Evolutionary conservation across 2,329 filamentous ascomycete genomes (phyloP).

Genomic region (Nemania abortiva): DNA sequence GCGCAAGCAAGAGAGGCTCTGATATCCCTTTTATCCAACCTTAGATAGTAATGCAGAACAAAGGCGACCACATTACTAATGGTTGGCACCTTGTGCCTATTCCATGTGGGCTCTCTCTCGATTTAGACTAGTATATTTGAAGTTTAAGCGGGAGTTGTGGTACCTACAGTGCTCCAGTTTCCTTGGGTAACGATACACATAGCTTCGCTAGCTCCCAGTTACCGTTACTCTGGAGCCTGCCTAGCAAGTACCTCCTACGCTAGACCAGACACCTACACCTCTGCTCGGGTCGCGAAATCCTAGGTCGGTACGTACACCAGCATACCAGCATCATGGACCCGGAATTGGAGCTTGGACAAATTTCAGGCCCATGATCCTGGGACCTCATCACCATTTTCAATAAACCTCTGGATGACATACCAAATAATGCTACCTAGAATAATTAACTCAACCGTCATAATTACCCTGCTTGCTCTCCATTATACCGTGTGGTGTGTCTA

Average conservation of each 20-base stretch:
- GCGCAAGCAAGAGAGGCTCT: background rate
- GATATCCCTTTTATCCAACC: background rate
- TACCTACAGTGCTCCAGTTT: background rate
- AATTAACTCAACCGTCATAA: background rate
- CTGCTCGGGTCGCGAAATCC: slow-evolving; percentile 9
- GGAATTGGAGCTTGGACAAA: slow-evolving; percentile 30
- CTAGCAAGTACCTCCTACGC: background rate
- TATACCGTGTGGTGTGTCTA: slow-evolving; percentile 8
- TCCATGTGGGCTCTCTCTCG: no score
- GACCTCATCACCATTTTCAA: slow-evolving; percentile 2
- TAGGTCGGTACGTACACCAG: background rate
- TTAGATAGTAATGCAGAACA: background rate
- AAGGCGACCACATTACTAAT: background rate
- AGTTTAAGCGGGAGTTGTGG: background rate
- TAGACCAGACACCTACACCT: slow-evolving; percentile 6
- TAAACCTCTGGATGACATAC: slow-evolving; percentile 8
- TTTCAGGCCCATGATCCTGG: slow-evolving; percentile 30
- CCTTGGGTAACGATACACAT: background rate
- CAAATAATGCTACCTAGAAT: no score
- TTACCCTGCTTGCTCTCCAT: background rate
- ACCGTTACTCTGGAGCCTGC: slow-evolving; percentile 24
- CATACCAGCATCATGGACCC: slow-evolving; percentile 29
- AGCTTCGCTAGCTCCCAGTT: slow-evolving; percentile 9
- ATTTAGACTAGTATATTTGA: no score
- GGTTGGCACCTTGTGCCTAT: no score